Evolutionary conservation across 768 basidiomycete species (phyloP).

Genomic region (Phaeolepiota aurea): DNA sequence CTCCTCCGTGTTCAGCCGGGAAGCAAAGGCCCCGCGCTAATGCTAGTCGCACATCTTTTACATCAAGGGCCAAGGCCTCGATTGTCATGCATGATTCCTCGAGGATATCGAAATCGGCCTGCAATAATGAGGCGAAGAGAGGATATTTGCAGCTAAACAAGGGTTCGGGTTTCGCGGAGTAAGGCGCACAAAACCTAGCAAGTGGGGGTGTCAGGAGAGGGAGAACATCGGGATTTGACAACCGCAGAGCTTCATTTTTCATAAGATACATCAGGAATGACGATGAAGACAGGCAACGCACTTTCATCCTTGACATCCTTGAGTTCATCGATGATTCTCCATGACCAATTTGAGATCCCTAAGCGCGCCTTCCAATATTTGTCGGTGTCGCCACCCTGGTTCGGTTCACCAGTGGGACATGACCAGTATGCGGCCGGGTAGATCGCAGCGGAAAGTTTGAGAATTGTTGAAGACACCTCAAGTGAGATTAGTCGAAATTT

Average conservation of each 20-base stretch:
- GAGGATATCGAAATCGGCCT: slow-evolving; percentile 63
- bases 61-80: slow-evolving; percentile 71
- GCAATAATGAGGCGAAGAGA: slow-evolving; percentile 39
- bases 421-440: slow-evolving; percentile 73
- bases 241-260: slow-evolving; percentile 47
- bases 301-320: slow-evolving; percentile 68
- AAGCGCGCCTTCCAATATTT: slow-evolving; percentile 55
- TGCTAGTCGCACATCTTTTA: slow-evolving; percentile 66
- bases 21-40: slow-evolving; percentile 60
- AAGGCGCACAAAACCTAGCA: slow-evolving; percentile 51
- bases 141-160: slow-evolving; percentile 29
- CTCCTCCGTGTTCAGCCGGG: slow-evolving; percentile 46
- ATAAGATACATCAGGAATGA: slow-evolving; percentile 2
- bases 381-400: slow-evolving; percentile 13
- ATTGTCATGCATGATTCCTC: slow-evolving; percentile 70
- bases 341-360: slow-evolving; percentile 66
- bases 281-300: slow-evolving; percentile 20
- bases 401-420: slow-evolving; percentile 9
- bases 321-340: slow-evolving; percentile 67
- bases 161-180: slow-evolving; percentile 23
- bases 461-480: slow-evolving; percentile 59
- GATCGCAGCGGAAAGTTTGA: slow-evolving; percentile 57
- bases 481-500: slow-evolving; percentile 59
- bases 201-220: slow-evolving; percentile 56
- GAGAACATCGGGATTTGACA: slow-evolving; percentile 56